Base-by-base conservation (phyloP, 306 rosid species). In the Pyrus communis region DNA sequence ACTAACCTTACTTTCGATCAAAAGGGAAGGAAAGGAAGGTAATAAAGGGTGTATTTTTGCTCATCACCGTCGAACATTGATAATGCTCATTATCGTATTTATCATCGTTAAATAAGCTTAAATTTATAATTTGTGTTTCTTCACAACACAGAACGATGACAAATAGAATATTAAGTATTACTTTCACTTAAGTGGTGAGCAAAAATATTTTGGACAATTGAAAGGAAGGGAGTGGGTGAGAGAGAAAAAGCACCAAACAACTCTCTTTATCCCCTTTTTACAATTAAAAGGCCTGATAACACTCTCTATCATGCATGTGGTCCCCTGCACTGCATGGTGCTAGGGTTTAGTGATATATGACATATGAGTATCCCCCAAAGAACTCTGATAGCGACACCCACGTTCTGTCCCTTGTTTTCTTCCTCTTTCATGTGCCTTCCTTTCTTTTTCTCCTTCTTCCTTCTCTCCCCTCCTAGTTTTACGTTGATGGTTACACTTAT, bases 301-400 rank as follows among this genome's bases (percentile, higher is more conserved):
- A 58, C 51, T 76, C 21, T 73, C 2, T 67, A 66, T 11, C 54
- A 67, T 4, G 71, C 5, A 40, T 3, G 81, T 76, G 86, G 84
- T 79, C 86, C 86, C 86, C 69, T 61, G 9, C 9, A 35, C 40
- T 6, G 38, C 67, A 43, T 15, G 73, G 51, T 76, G 77, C 62
- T n/a, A 79, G 63, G 58, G 76, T 45, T 51, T 67, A 14, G 45
- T 66, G 68, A 15, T 4, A 4, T 49, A 49, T 22, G 81, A 45
- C 31, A 4, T 46, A 46, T 19, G 81, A 45, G 64, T 71, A 69
- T 52, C 74, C 62, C 60, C 45, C 35, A 27, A 76, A 78, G 68
- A 71, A 60, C 2, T 62, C 13, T 82, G 87, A 89, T 64, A 66
- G 75, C 84, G 84, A 80, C 86, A 40, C 18, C 77, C 86, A 85